These are phyloP conservation scores for Zygnema circumcarinatum DNA, from an alignment of 139 green algal genomes.

Conservation along the genomic window DNA sequence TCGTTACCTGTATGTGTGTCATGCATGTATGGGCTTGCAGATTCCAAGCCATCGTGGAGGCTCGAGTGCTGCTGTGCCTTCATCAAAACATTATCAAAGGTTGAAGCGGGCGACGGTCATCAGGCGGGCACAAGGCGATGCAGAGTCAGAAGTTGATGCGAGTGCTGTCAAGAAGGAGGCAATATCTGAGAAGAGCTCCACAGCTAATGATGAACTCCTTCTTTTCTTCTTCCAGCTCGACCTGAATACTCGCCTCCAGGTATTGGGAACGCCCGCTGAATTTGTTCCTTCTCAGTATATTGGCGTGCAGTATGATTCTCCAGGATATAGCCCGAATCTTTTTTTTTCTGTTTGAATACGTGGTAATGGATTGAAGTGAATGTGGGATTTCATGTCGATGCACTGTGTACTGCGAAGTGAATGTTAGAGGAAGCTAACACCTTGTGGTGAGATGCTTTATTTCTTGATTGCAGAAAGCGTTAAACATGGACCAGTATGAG, in stretches of 20 bases:
- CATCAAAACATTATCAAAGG: neutral
- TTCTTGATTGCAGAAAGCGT: conserved; percentile 33
- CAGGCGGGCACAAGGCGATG: neutral
- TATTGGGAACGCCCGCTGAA: neutral
- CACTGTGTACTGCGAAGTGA: no score
- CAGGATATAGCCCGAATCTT: no score
- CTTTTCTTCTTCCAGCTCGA: conserved; percentile 69
- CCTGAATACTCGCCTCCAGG: conserved; percentile 53
- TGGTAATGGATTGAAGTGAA: no score
- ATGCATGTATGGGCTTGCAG: no score
- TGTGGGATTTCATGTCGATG: no score
- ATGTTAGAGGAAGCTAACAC: no score
- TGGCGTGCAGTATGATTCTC: no score
- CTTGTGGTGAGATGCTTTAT: no score
- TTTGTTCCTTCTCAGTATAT: neutral
- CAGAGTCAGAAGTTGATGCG: neutral
- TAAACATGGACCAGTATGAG: conserved; percentile 60
- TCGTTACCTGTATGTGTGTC: no score
- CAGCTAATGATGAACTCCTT: conserved; percentile 65
- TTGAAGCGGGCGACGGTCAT: neutral
- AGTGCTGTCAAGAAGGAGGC: neutral
- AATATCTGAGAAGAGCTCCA: conserved; percentile 47
- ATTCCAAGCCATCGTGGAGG: no score
- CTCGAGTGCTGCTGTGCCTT: no score
- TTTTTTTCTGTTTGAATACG: no score